A percentile compares a stretch with the other conserved stretches of the same genome.
phyloP scores from a whole-genome alignment of 2,329 filamentous ascomycete species.

The Trichoderma pleuroti region DNA sequence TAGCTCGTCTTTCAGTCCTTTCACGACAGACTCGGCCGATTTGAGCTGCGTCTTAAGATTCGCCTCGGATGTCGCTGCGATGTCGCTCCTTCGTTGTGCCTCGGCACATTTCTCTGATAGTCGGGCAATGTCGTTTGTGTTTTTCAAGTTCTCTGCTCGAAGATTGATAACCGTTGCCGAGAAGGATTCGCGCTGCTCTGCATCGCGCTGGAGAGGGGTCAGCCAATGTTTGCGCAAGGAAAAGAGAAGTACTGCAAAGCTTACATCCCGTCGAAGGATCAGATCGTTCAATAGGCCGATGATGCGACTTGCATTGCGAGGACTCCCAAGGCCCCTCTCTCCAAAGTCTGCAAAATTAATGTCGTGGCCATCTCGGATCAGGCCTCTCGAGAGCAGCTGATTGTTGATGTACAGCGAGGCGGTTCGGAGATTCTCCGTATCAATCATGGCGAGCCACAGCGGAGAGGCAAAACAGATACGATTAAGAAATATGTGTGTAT shows the following conservation, averaged over 20 bases:
- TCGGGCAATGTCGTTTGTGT: slow-evolving; percentile 64
- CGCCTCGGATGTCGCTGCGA: slow-evolving; percentile 67
- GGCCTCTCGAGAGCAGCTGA: slow-evolving; percentile 62
- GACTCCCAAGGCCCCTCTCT: slow-evolving; percentile 52
- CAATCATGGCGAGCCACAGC: slow-evolving; percentile 43
- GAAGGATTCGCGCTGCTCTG: slow-evolving; percentile 80
- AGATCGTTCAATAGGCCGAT: slow-evolving; percentile 94
- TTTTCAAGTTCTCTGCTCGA: slow-evolving; percentile 70
- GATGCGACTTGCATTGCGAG: slow-evolving; percentile 73
- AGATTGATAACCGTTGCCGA: slow-evolving; percentile 73
- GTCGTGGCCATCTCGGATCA: slow-evolving; percentile 63
- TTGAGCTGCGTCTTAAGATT: slow-evolving; percentile 66
- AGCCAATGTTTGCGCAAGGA: neutral
- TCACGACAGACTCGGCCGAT: slow-evolving; percentile 68
- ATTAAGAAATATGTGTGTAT: neutral
- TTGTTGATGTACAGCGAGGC: slow-evolving; percentile 72
- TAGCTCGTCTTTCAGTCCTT: slow-evolving; percentile 80
- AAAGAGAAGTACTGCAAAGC: slow-evolving; percentile 17
- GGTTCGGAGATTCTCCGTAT: slow-evolving; percentile 60
- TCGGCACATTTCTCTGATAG: slow-evolving; percentile 53
- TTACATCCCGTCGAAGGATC: slow-evolving; percentile 82
- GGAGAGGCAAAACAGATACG: neutral
- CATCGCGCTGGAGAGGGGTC: slow-evolving; percentile 64
- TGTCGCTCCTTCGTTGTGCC: slow-evolving; percentile 52
- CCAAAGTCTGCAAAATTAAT: slow-evolving; percentile 81